Conservation (phyloP, 306 rosid species). For the Acmispon strigosus region DNA sequence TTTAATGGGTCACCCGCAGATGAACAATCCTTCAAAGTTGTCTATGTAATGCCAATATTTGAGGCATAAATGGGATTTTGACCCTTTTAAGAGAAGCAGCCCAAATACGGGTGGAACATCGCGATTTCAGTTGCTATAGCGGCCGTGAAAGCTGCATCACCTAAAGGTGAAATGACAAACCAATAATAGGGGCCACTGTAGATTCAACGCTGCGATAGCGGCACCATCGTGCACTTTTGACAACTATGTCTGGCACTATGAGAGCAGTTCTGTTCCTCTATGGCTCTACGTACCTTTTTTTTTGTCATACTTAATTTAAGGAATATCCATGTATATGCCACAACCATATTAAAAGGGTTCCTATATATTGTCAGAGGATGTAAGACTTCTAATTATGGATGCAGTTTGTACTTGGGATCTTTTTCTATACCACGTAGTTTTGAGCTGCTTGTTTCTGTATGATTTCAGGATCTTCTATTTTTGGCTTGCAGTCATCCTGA, state of each 20-base stretch:
- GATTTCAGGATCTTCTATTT: constrained; percentile 99
- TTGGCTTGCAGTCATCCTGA: constrained; percentile 99
- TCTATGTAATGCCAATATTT: too few species aligned
- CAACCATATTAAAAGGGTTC: neutral
- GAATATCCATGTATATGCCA: constrained; percentile 11
- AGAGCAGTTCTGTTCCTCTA: neutral
- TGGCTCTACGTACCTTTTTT: neutral
- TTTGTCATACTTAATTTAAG: neutral
- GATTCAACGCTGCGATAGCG: too few species aligned
- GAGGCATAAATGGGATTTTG: too few species aligned
- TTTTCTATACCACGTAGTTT: constrained; percentile 26
- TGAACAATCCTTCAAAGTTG: too few species aligned
- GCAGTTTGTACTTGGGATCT: constrained; percentile 12
- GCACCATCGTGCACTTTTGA: too few species aligned
- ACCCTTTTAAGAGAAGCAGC: too few species aligned
- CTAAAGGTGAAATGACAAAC: too few species aligned
- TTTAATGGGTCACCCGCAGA: too few species aligned
- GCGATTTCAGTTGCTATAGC: too few species aligned
- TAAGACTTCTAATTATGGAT: neutral
- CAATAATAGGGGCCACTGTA: too few species aligned
- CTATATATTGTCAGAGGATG: neutral
- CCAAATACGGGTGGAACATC: too few species aligned
- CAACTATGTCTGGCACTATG: neutral
- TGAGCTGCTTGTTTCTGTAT: constrained; percentile 49
- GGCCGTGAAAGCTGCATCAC: too few species aligned